Percentiles rank a stretch among this genome's conserved stretches.
These are phyloP conservation scores for Claviceps lovelessii DNA, from an alignment of 2,329 filamentous ascomycete genomes.

Conservation along the genomic window DNA sequence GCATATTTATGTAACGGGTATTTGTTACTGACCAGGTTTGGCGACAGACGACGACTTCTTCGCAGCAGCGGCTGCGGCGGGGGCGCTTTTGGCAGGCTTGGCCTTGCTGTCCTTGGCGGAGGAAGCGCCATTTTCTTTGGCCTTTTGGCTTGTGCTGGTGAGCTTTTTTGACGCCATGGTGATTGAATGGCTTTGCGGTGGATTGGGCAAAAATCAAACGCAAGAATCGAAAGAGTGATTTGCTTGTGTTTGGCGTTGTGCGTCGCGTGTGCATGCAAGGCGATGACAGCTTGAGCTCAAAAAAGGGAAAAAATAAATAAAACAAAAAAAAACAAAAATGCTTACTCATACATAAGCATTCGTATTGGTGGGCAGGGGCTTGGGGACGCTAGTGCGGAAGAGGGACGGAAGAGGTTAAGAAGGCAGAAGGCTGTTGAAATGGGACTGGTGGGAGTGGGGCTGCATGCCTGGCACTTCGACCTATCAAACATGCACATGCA, in stretches of 20 bases:
- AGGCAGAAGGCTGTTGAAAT: background rate
- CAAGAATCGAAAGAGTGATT: background rate
- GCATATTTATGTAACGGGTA: background rate
- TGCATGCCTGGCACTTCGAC: background rate
- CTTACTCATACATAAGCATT: background rate
- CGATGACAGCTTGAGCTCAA: background rate
- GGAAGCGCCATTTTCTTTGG: background rate
- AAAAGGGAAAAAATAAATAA: background rate
- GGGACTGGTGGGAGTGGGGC: background rate
- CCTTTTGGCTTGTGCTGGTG: constrained; percentile 1
- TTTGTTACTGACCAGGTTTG: constrained; percentile 6
- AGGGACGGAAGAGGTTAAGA: background rate
- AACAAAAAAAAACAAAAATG: background rate
- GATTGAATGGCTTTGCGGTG: background rate
- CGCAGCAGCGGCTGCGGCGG: background rate
- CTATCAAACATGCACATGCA: background rate
- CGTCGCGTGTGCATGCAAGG: background rate
- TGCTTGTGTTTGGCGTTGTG: background rate
- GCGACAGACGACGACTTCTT: constrained; percentile 1
- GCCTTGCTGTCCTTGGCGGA: background rate
- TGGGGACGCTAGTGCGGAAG: background rate
- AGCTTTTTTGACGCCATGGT: constrained; percentile 6
- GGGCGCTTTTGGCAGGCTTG: constrained; percentile 1
- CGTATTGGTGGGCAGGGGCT: background rate
- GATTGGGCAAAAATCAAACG: background rate